A percentile compares a stretch with the other conserved stretches of the same genome.
Conservation (phyloP, 441 rosid species). For the Melastoma candidum region DNA sequence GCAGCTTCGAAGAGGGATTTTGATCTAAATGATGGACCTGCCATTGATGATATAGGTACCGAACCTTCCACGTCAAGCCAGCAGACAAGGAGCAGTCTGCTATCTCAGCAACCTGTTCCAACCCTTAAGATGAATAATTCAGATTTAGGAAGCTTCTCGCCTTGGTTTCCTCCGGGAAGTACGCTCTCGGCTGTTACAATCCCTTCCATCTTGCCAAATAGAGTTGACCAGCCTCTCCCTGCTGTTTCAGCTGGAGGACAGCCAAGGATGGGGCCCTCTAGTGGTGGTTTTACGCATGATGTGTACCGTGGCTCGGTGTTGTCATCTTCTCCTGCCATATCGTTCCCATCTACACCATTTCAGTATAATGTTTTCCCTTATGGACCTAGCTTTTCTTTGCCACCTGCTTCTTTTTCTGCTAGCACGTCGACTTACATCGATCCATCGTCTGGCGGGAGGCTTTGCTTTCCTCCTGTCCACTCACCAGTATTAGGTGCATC, state of each 20-base stretch:
- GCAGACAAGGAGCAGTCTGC: conserved; percentile 3
- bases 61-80: conserved; percentile 12
- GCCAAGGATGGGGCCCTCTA: conserved; percentile 26
- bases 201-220: conserved; percentile 11
- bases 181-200: conserved; percentile 7
- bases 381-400: conserved; percentile 27
- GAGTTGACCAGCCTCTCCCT: conserved; percentile 15
- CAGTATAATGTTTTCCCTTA: conserved; percentile 33
- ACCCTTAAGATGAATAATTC: conserved; percentile 4
- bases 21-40: conserved; percentile 16
- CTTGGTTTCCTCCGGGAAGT: conserved; percentile 10
- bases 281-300: conserved; percentile 23
- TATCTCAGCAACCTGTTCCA: conserved; percentile 7
- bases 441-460: conserved; percentile 26
- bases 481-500: conserved; percentile 26
- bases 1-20: conserved; percentile 4
- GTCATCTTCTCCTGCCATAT: conserved; percentile 33
- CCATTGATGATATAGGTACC: conserved; percentile 6
- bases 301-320: conserved; percentile 24
- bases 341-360: conserved; percentile 26
- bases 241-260: conserved; percentile 19
- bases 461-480: conserved; percentile 30
- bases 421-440: conserved; percentile 26
- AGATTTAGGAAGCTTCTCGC: conserved; percentile 11
- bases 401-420: conserved; percentile 25